These are phyloP conservation scores for Platanthera zijinensis DNA, from an alignment of 106 monocot genomes.

Conservation along the genomic window DNA sequence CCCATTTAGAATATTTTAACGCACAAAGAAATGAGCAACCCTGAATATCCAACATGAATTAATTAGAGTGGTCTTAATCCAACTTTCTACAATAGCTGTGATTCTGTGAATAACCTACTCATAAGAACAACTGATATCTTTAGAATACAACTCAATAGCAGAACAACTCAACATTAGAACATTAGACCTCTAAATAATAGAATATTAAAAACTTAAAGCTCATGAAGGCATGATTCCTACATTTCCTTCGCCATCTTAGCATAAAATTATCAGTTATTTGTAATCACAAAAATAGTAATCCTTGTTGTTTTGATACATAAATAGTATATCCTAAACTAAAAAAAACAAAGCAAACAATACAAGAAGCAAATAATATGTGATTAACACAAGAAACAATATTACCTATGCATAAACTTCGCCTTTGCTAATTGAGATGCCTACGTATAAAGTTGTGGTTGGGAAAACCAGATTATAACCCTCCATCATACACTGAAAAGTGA, in stretches of 20 bases:
- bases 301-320: not conserved
- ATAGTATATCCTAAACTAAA: not conserved
- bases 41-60: too few species aligned
- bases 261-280: not conserved
- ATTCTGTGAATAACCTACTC: too few species aligned
- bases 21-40: too few species aligned
- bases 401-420: slow-evolving; percentile 56
- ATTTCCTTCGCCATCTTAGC: not conserved
- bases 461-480: slow-evolving; percentile 70
- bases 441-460: slow-evolving; percentile 30
- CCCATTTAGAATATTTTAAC: too few species aligned
- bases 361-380: not conserved
- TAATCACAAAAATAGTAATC: not conserved
- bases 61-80: too few species aligned
- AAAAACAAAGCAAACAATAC: not conserved
- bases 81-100: too few species aligned
- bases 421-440: slow-evolving; percentile 26
- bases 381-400: not conserved
- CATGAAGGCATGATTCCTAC: not conserved
- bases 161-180: too few species aligned
- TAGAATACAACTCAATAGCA: too few species aligned
- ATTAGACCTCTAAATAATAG: too few species aligned
- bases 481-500: slow-evolving; percentile 36
- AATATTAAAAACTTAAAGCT: too few species aligned
- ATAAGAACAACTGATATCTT: too few species aligned